A percentile compares a stretch with the other conserved stretches of the same genome.
These are phyloP conservation scores for Blepharisma stoltei DNA, from an alignment of 73 alveolate species.

Conservation along the genomic window DNA sequence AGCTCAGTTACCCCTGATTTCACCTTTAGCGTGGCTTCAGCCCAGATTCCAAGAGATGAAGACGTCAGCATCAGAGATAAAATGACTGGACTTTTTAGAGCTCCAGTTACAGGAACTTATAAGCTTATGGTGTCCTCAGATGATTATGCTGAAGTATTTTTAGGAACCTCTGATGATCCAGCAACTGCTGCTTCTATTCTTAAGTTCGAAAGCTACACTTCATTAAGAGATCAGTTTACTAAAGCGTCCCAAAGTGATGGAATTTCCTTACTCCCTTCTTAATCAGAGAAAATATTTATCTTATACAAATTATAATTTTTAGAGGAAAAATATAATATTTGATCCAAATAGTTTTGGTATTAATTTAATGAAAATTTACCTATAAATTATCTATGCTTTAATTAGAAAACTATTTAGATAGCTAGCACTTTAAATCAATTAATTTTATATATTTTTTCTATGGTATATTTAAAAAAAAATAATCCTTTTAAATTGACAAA, in stretches of 20 bases:
- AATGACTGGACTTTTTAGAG: constrained; percentile 32
- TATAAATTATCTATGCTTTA: too few relatives aligned
- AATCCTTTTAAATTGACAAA: too few relatives aligned
- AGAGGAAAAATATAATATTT: too few relatives aligned
- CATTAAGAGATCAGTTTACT: neutral
- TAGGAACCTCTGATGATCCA: constrained; percentile 19
- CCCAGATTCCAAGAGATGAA: neutral
- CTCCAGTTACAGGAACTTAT: constrained; percentile 39
- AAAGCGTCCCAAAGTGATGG: neutral
- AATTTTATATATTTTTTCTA: too few relatives aligned
- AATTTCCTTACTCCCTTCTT: too few relatives aligned
- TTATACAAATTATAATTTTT: too few relatives aligned
- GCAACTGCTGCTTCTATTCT: neutral
- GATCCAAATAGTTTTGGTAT: too few relatives aligned
- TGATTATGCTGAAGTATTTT: constrained; percentile 32
- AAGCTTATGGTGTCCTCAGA: constrained; percentile 42
- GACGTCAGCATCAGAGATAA: neutral
- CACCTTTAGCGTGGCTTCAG: neutral
- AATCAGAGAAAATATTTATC: too few relatives aligned
- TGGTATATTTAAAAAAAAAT: too few relatives aligned
- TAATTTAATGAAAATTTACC: too few relatives aligned
- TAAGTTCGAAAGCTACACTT: neutral
- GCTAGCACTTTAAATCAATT: too few relatives aligned
- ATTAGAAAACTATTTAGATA: too few relatives aligned
- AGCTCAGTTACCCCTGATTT: neutral